Evolutionary conservation across 306 rosid genomes (phyloP), one percentile per base, ranked within the genome.

Genomic region (Argentina anserina): DNA sequence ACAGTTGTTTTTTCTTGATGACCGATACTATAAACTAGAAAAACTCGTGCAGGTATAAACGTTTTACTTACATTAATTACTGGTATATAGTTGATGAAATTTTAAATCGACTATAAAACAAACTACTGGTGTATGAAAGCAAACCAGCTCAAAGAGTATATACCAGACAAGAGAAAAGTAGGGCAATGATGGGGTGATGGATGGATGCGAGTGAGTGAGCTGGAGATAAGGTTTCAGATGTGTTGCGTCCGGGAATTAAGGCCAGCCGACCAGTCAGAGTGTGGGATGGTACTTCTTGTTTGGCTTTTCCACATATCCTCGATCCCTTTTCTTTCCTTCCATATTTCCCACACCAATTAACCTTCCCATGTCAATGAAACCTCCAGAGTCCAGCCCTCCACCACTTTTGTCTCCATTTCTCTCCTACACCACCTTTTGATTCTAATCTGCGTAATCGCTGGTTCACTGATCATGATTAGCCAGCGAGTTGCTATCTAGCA

Each of bases 191-290:
- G 73, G 78, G 78, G 76, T 65, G 43, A 55, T 47, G 56, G 56
- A 56, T 53, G 55, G 66, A 56, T n/a, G n/a, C n/a, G n/a, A 13
- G 49, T 39, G 67, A 33, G 40, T 3, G 66, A 61, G 66, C 66
- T 91, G 83, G 86, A 84, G 96, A 92, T 92, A 87, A 89, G 86
- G 91, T 86, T 87, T 86, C 82, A 80, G 84, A 81, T 83, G 79
- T 82, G 83, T 87, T 68, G 33, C 52, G 47, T 82, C 88, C 88
- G 81, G 84, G 66, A 87, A 78, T 82, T 79, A 81, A 69, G 91
- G 87, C 84, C 62, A 83, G 63, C 86, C 82, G 75, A 86, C 87
- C 88, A 77, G 67, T 83, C 70, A 58, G 76, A 70, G 80, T 69
- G 76, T 71, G 41, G 80, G 74, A 65, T 76, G 81, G 85, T 83